phyloP scores from a whole-genome alignment of 139 green algal species.

The Coelastrella sp. region DNA sequence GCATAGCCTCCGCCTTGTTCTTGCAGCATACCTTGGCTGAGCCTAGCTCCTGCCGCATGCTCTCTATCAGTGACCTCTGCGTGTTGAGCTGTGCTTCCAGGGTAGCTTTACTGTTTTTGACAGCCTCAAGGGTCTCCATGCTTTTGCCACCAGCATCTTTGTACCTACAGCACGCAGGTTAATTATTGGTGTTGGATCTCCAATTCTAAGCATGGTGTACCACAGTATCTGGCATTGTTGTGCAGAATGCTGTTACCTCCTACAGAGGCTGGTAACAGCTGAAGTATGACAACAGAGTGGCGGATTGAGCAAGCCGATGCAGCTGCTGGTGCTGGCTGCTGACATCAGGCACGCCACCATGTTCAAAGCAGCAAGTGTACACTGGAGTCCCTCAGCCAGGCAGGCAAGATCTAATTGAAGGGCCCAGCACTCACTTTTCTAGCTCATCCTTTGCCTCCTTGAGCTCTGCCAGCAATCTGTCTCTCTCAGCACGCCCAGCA shows the following conservation, averaged over 20 bases:
- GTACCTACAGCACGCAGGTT: slow-evolving; percentile 12
- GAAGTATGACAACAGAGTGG: no score
- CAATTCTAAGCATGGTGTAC: not conserved
- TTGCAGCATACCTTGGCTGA: slow-evolving; percentile 46
- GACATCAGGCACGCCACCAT: no score
- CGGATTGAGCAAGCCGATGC: no score
- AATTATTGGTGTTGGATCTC: not conserved
- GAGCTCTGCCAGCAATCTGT: slow-evolving; percentile 35
- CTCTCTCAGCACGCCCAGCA: slow-evolving; percentile 44
- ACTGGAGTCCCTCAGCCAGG: no score
- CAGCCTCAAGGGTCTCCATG: slow-evolving; percentile 62
- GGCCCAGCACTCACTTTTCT: slow-evolving; percentile 40
- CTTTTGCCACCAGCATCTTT: slow-evolving; percentile 59
- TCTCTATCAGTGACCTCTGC: slow-evolving; percentile 60
- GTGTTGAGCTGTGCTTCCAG: slow-evolving; percentile 69
- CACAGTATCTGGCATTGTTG: no score
- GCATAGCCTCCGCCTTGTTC: not conserved
- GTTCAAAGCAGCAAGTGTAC: no score
- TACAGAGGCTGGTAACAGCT: no score
- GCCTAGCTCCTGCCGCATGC: slow-evolving; percentile 67
- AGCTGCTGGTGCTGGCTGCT: no score
- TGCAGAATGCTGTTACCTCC: no score
- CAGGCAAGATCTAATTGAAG: no score
- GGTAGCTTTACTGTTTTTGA: slow-evolving; percentile 69
- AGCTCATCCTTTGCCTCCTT: slow-evolving; percentile 48